Evolutionary conservation across 1,284 basidiomycete genomes (phyloP), one percentile per base, ranked within the genome.

Genomic region (Malassezia slooffiae): DNA sequence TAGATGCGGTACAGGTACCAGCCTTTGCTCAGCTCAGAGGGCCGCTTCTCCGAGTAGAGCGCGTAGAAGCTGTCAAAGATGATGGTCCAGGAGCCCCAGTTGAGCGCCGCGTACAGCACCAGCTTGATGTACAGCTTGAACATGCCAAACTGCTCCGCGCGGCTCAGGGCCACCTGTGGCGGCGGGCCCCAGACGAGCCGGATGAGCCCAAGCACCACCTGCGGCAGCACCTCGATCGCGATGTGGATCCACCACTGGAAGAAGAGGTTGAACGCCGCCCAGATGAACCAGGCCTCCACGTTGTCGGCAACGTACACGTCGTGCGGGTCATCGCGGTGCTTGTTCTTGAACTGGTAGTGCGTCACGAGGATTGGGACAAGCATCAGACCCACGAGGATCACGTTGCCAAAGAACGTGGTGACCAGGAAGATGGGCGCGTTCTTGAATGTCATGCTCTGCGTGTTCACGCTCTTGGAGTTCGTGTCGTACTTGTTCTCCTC

Each of bases 261-360:
- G 33, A 61, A 56, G 3, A 67, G 43, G 30, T 63, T 63, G 56
- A 67, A 57, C 8, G 62, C 60, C n/a, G 60, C 62, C 63, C 63
- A 67, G 47, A 65, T 57, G 47, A 62, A 60, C 56, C 60, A 62
- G 17, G 63, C 58, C 38, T 64, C 54, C 26, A 67, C 51, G 32
- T 65, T 64, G 52, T 63, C 58, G 8, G 63, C 60, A 6, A 65
- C 46, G 23, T 41, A 65, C 30, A 52, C 54, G 13, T 49, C 45
- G 28, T 56, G 59, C 10, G 31, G 39, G 12, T 54, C 44, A 33
- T 52, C 49, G 27, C 20, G n/a, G 21, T 37, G 37, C 7, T 39
- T 38, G 26, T 28, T 32, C 13, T 62, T 57, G 44, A 65, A 67
- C 31, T 53, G 53, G 27, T 54, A 57, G 41, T 62, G 58, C 13